Evolutionary conservation across 2,329 filamentous ascomycete genomes (phyloP).

Genomic region (Lecanicillium sp.): DNA sequence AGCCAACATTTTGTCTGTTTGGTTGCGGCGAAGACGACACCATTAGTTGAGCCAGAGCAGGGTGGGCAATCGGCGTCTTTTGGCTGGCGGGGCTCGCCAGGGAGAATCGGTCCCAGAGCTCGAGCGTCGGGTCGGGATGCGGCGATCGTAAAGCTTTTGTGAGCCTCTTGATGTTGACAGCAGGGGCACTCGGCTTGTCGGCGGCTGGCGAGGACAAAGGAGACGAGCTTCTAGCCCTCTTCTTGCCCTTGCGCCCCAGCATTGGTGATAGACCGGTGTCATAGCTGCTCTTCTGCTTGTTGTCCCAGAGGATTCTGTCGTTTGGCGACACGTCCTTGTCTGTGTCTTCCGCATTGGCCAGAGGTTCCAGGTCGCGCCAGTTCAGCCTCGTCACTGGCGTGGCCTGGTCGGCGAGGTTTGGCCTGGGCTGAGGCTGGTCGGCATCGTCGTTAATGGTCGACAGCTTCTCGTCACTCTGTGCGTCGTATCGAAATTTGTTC

Average conservation of each 20-base stretch:
- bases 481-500: constrained; percentile 45
- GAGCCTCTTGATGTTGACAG: constrained; percentile 53
- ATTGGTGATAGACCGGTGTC: constrained; percentile 40
- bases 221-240: constrained; percentile 69
- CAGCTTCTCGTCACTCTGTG: constrained; percentile 15
- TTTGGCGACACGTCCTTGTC: constrained; percentile 49
- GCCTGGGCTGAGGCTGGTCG: constrained; percentile 7
- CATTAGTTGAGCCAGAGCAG: constrained; percentile 58
- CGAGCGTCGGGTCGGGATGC: constrained; percentile 64
- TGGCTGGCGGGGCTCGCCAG: constrained; percentile 36
- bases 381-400: constrained; percentile 49
- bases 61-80: constrained; percentile 43
- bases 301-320: constrained; percentile 57
- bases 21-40: constrained; percentile 65
- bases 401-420: constrained; percentile 7
- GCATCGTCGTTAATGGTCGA: constrained; percentile 19
- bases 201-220: constrained; percentile 60
- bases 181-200: constrained; percentile 36
- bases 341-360: constrained; percentile 33
- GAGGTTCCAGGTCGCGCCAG: constrained; percentile 51
- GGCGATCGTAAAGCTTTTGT: constrained; percentile 58
- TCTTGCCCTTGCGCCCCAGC: constrained; percentile 48
- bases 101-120: constrained; percentile 73
- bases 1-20: constrained; percentile 34
- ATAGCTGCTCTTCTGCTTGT: constrained; percentile 37